Evolutionary conservation across 768 basidiomycete species (phyloP), one percentile per base, ranked within the genome.

Genomic region (Cystofilobasidium ferigula): DNA sequence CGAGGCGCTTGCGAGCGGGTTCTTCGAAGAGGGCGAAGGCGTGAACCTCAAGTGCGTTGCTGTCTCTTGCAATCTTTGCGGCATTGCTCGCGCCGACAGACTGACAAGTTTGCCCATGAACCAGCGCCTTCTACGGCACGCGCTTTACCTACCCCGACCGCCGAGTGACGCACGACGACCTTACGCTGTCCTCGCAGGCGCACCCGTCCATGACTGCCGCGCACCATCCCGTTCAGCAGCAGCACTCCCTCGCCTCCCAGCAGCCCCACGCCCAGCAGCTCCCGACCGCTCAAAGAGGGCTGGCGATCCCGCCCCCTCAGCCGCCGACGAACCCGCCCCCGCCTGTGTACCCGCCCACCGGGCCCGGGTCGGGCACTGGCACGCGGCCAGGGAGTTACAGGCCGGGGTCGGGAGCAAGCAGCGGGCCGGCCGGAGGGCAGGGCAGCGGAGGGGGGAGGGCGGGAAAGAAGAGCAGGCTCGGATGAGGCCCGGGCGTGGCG

Each of bases 111-210:
- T n/a, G n/a, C n/a, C n/a, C n/a, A 45, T 28, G 12, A 3, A 2
- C 13, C 51, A 68, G 67, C 45, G 53, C 60, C 22, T 63, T 63
- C 45, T 22, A 34, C 35, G 40, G 45, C 12, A 53, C 57, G 9
- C 56, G 35, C 13, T 72, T 82, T 0, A 80, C 85, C 16, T 93
- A 92, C 38, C 93, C 93, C 0, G 85, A 85, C 45, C 80, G 92
- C 35, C 83, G 91, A 47, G 93, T 97, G 60, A 88, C 91, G 1
- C 87, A 90, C 72, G 94, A 97, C 73, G 92, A 97, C 43, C 88
- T 43, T 14, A 58, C 35, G 43, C 43, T 60, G 16, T 35, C 58
- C n/a, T 60, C 58, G 10, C 58, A 40, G 20, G 24, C 58, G 38
- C 58, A 60, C 22, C 26, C 58, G 35, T 38, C 24, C n/a, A n/a